Evolutionary conservation across 345 rosid species (phyloP).

Genomic region (Acer negundo): DNA sequence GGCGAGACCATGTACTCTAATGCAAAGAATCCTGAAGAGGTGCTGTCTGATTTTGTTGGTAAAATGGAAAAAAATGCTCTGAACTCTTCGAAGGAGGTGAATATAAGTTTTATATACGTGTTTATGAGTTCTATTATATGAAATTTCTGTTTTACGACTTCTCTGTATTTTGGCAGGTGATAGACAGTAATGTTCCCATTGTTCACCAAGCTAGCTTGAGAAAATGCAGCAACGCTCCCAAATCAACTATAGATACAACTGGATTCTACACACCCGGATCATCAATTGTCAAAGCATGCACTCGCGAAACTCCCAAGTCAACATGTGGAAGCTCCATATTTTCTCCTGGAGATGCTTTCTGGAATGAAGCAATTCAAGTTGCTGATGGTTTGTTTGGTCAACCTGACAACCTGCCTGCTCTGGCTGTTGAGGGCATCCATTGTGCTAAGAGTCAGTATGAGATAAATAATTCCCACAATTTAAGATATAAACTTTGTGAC

Average conservation of each 20-base stretch:
- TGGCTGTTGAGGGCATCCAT: constrained; percentile 30
- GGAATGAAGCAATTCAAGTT: constrained; percentile 93
- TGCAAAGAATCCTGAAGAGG: constrained; percentile 44
- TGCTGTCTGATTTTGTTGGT: constrained; percentile 32
- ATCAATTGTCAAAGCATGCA: constrained; percentile 40
- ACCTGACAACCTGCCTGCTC: constrained; percentile 32
- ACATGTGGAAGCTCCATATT: constrained; percentile 78
- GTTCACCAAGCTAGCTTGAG: constrained; percentile 57
- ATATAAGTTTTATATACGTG: constrained; percentile 6
- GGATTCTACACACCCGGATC: constrained; percentile 72
- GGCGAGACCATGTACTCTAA: constrained; percentile 29
- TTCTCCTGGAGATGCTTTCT: constrained; percentile 97
- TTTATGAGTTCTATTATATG: constrained; percentile 16
- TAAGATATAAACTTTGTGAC: constrained; percentile 32
- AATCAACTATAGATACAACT: constrained; percentile 33
- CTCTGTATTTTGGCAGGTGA: constrained; percentile 34
- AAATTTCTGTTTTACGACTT: constrained; percentile 19
- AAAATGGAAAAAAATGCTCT: constrained; percentile 33
- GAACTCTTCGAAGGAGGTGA: constrained; percentile 49
- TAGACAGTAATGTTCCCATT: constrained; percentile 24
- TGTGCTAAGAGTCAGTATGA: constrained; percentile 24
- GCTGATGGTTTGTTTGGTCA: constrained; percentile 77
- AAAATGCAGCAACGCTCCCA: constrained; percentile 53
- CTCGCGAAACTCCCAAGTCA: constrained; percentile 65
- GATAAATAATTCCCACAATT: constrained; percentile 26